Evolutionary conservation across 2,329 filamentous ascomycete species (phyloP), one percentile per base, ranked within the genome.

Genomic region (Diaporthe citrichinensis): DNA sequence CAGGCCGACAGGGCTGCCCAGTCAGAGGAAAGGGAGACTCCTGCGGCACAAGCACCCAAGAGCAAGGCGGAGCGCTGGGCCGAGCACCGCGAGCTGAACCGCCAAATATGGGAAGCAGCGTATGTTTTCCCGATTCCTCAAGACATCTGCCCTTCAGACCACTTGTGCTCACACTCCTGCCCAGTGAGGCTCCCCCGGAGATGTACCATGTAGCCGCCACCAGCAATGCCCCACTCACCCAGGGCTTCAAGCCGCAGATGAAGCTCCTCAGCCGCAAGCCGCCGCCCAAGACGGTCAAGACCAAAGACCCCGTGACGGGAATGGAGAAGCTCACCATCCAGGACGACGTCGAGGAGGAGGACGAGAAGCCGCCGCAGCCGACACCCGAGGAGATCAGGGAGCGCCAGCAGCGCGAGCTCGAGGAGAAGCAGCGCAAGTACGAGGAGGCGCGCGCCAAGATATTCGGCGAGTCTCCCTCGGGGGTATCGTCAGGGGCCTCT

Each of bases 351-450:
- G 92, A 93, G 15, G 94, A 92, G 36, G 91, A 94, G 72, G 90
- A 92, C 36, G 90, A 92, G 25, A 75, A 75, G 62, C 76, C 76
- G 73, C 84, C 86, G 67, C 85, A 86, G 79, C 90, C 91, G 58
- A 94, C 91, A 0, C 90, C 93, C 4, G 94, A 96, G 80, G 94
- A 98, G 85, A 90, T 95, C 46, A 92, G 94, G 77, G 90, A 92
- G 34, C 94, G 94, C 81, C 94, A 96, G 72, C 92, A 95, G 82
- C 89, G 90, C 67, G 95, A 98, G 79, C 90, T 92, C 14, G 95
- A 97, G 81, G 95, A 98, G 85, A 98, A 97, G 86, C 94, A 98
- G 86, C 92, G 92, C 74, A 94, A 94, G 76, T 98, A 98, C 82
- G 94, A 97, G 77, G 95, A 98, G 85, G 94, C 93, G 8, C 90